Base-by-base conservation (phyloP, 441 rosid species). In the Pelargonium exstipulatum region DNA sequence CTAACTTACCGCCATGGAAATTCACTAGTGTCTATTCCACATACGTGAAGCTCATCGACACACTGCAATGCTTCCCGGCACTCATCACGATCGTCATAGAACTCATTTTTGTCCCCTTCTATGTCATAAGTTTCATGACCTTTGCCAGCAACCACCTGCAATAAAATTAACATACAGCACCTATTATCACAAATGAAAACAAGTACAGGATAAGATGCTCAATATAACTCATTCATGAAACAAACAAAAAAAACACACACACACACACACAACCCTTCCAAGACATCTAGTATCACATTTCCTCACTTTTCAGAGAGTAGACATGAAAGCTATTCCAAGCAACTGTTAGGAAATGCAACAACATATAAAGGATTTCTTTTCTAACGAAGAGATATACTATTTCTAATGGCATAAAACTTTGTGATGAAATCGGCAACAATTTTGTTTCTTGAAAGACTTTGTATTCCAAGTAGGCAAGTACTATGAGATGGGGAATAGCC, bases 1-100 rank as follows among this genome's bases (percentile, higher is more conserved):
- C 32, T 32, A 67, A 82, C 83, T 82, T 81, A 95, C 98, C 93
- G 81, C 99, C 98, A 92, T n/a, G 99, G 98, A 73, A 95, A 89
- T 84, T 95, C 99, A 75, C 96, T 90, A 1, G 96, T 90, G 80
- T 89, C 97, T 70, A 95, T 89, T 80, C 99, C 99, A 68, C 98
- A 88, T 84, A 78, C 91, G 80, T 90, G 99, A 74, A 92, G 96
- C 80, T 90, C 93, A 69, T 92, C 99, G 29, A 90, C 98, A 65
- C 84, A 87, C 73, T 92, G 97, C 83, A 89, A 79, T 77, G 99
- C 97, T 81, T 92, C 95, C 55, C 92, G 81, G 62, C 99, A 90
- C 77, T 90, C 97, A 69, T 91, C 97, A 43, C 96, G 72, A 67
- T 95, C 99, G 76, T 92, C 97, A 81, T 81, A 92, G 67, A 86